These are phyloP conservation scores for Castanea crenata DNA, from an alignment of 306 rosid species.

Conservation along the genomic window DNA sequence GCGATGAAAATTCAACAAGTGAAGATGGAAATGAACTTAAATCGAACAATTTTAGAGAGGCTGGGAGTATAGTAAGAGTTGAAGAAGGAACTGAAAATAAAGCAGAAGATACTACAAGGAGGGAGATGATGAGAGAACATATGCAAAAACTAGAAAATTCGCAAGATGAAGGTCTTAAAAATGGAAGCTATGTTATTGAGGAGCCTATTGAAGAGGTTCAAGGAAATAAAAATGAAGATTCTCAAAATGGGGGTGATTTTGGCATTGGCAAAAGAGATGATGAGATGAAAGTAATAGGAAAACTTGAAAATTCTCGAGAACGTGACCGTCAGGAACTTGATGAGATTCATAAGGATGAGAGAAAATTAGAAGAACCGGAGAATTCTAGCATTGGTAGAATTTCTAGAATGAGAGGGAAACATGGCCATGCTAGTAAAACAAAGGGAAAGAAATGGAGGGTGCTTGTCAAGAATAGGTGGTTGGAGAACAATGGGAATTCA, in stretches of 20 bases:
- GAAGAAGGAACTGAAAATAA: conserved; percentile 18
- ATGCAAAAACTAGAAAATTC: conserved; percentile 9
- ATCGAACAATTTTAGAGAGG: conserved; percentile 9
- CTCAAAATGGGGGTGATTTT: conserved; percentile 16
- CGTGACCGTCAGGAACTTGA: conserved; percentile 11
- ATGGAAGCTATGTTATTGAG: neutral
- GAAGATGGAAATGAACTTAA: conserved; percentile 26
- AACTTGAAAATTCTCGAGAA: conserved; percentile 20
- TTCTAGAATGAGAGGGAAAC: conserved; percentile 29
- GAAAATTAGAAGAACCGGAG: conserved; percentile 13
- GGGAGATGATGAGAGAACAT: conserved; percentile 14
- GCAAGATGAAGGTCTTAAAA: conserved; percentile 8
- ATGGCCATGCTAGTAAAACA: conserved; percentile 22
- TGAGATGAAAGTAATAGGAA: conserved; percentile 5
- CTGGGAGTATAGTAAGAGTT: conserved; percentile 11
- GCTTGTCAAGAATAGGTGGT: conserved; percentile 28
- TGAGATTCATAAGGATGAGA: conserved; percentile 12
- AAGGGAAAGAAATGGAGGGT: conserved; percentile 49
- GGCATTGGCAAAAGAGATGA: neutral
- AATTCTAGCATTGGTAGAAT: neutral
- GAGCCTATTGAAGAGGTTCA: neutral
- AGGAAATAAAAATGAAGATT: conserved; percentile 21
- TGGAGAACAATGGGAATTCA: conserved; percentile 28
- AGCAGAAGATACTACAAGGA: neutral
- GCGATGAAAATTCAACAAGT: conserved; percentile 14